phyloP scores from a whole-genome alignment of 495 filamentous ascomycete genomes.

The Hamigera avellanea region DNA sequence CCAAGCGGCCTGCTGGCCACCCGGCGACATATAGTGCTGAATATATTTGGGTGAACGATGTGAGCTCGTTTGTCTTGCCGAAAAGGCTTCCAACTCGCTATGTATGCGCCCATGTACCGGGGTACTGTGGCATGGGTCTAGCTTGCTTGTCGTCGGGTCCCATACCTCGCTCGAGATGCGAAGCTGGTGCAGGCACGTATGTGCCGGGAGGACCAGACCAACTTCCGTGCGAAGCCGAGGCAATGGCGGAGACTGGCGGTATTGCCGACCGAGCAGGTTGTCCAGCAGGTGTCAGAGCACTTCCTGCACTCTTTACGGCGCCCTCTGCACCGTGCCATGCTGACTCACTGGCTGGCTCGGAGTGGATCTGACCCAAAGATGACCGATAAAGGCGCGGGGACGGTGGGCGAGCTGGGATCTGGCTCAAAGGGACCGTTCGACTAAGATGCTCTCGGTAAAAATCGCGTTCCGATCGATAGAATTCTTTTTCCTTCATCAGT shows the following conservation, averaged over 20 bases:
- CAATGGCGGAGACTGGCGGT: not conserved
- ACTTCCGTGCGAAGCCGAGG: not conserved
- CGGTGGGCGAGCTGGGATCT: slow-evolving; percentile 28
- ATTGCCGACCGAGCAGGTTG: not conserved
- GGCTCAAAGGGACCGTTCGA: slow-evolving; percentile 34
- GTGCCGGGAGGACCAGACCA: not conserved
- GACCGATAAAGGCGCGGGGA: slow-evolving; percentile 19
- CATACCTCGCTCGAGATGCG: not conserved
- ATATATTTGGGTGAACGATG: too few species aligned
- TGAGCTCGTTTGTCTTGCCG: too few species aligned
- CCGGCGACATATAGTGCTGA: too few species aligned
- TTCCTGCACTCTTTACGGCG: not conserved
- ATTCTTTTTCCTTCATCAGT: slow-evolving; percentile 40
- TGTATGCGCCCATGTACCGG: slow-evolving; percentile 7
- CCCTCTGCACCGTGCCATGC: slow-evolving; percentile 5
- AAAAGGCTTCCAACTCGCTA: not conserved
- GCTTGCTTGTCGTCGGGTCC: not conserved
- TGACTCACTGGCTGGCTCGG: not conserved
- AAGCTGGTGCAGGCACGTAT: not conserved
- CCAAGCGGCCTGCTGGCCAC: too few species aligned
- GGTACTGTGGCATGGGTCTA: slow-evolving; percentile 3
- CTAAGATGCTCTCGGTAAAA: slow-evolving; percentile 53
- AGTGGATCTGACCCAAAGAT: not conserved
- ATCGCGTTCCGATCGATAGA: slow-evolving; percentile 49
- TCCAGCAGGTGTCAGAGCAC: not conserved